Base-by-base conservation (phyloP, 345 rosid species). In the Boechera stricta region DNA sequence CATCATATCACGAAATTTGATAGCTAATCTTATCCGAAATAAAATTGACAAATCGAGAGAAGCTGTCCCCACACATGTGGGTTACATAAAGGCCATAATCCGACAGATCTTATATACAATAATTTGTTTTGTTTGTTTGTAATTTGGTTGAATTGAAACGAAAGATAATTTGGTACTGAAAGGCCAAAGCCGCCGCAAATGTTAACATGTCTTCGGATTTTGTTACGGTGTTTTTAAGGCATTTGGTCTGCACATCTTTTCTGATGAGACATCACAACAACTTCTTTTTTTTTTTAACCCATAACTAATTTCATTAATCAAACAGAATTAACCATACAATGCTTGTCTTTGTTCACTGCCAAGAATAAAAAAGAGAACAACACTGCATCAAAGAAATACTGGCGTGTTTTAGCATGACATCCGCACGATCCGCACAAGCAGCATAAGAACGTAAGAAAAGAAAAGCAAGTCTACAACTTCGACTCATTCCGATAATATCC, bases 11-110 rank as follows among this genome's bases (percentile, higher is more conserved):
- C 6, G 18, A 65, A 55, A 5, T 56, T 13, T 24, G 31, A 26
- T 21, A 57, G 7, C 26, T 58, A 48, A 65, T 55, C 65, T 65
- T 55, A 74, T 74, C 67, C 41, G 51, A 45, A 55, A 66, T 26
- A 0, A 28, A 12, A 67, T 58, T 57, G 60, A 57, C 73, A 45
- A 33, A 56, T 56, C 55, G 3, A 32, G 59, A 44, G 44, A 74
- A 48, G 72, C 41, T 74, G 66, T 47, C 72, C 72, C 66, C n/a
- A 66, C 72, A 57, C 65, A 74, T 65, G 57, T 73, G 64, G 47
- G 24, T 64, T 62, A 5, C 11, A 39, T 39, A 41, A 42, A 42
- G 45, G 32, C 56, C 45, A 55, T 44, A 44, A 65, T 56, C 77
- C 63, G 41, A 38, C 45, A 51, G 21, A 49, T 38, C 21, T 45